Evolutionary conservation across 768 basidiomycete genomes (phyloP).

Genomic region (Hygrophoropsis aurantiaca): DNA sequence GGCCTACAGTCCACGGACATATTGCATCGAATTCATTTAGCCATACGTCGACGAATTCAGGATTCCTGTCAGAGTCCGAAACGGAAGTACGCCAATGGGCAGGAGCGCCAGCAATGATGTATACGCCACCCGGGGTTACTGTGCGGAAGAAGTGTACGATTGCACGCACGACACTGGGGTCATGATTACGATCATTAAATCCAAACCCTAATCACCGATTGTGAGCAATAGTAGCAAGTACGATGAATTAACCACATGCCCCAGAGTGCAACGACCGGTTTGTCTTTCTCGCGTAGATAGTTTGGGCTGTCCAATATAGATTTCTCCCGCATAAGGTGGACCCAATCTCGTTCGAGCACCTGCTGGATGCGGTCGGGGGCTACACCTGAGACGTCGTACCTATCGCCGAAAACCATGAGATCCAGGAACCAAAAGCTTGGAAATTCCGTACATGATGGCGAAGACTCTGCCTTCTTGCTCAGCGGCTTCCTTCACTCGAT

Average conservation of each 20-base stretch:
- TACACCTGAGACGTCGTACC: constrained; percentile 87
- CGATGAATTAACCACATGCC: too few relatives aligned
- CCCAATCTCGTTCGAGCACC: constrained; percentile 72
- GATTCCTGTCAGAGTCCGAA: constrained; percentile 69
- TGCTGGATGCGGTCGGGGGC: constrained; percentile 64
- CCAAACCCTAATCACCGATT: constrained; percentile 56
- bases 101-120: constrained; percentile 70
- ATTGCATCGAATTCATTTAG: constrained; percentile 78
- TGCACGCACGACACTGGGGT: constrained; percentile 55
- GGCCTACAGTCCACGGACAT: constrained; percentile 81
- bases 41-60: constrained; percentile 67
- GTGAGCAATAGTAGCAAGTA: constrained; percentile 3
- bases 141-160: constrained; percentile 58
- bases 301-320: constrained; percentile 67
- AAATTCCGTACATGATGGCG: constrained; percentile 70
- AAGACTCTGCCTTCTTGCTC: constrained; percentile 80
- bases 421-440: constrained; percentile 2
- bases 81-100: constrained; percentile 74
- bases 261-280: constrained; percentile 74
- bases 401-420: constrained; percentile 23
- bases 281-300: constrained; percentile 69
- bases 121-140: constrained; percentile 70
- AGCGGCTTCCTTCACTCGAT: constrained; percentile 71
- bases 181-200: constrained; percentile 58
- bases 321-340: constrained; percentile 62